Base-by-base conservation (phyloP, 306 rosid genomes). In the Vigna unguiculata region DNA sequence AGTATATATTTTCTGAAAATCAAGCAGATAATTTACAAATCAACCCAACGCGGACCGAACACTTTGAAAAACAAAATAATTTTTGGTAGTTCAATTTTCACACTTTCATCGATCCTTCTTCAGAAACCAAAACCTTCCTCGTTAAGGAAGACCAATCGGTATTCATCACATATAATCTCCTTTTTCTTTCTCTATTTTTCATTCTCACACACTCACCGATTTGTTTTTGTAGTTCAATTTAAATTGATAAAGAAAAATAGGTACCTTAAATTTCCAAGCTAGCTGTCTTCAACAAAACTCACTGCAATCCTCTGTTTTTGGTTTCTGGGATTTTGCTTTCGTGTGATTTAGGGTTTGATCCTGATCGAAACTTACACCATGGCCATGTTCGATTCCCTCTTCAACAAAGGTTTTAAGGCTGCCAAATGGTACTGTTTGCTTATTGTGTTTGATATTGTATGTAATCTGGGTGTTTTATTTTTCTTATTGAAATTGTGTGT, bases 341-440 rank as follows among this genome's bases (percentile, higher is more conserved):
- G 17, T 63, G 41, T 25, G 24, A 59, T 59, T 71, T 28, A 72
- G 87, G 78, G 72, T 45, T 59, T 74, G 71, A 55, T 82, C 82
- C 69, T 82, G 81, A 62, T 84, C 79, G 51, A 24, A 67, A 76
- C 38, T 68, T 8, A 14, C 67, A 70, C 75, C 87, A 90, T 89
- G 97, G 85, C 96, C 88, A 87, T 90, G 91, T 92, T 94, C 72
- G 91, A 86, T 76, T 90, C 98, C 40, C 84, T 95, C 90, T 92
- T 95, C 92, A 90, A 80, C 91, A 84, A 87, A 85, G 97, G 96
- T 83, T 95, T 95, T 79, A 92, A 88, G 77, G 97, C 97, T 48
- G 82, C 91, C 76, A 89, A 92, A 81, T 95, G 98, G 98, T 95
- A 81, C 78, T 71, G 3, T 13, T 22, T 48, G 12, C n/a, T 63